phyloP scores from a whole-genome alignment of 305 asterid genomes.

The Rubia balearica region DNA sequence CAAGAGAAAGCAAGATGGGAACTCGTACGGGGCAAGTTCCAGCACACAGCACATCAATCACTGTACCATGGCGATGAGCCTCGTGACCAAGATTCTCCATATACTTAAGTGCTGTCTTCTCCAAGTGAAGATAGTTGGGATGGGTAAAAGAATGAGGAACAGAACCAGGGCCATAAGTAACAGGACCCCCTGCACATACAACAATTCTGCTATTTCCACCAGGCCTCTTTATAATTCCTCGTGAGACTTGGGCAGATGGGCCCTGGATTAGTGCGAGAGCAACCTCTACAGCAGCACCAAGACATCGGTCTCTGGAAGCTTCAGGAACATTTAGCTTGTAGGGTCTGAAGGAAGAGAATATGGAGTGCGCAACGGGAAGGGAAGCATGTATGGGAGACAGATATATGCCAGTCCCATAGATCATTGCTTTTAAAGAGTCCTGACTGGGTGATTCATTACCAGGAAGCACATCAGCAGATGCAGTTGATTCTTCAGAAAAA shows the following conservation, averaged over 20 bases:
- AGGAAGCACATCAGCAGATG: conserved; percentile 85
- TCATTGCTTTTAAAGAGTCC: conserved; percentile 72
- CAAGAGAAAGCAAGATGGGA: conserved; percentile 75
- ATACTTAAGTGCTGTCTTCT: conserved; percentile 70
- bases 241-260: conserved; percentile 80
- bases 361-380: conserved; percentile 77
- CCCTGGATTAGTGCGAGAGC: conserved; percentile 85
- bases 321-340: conserved; percentile 64
- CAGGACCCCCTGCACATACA: conserved; percentile 88
- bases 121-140: conserved; percentile 78
- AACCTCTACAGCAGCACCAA: conserved; percentile 89
- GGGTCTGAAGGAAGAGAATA: conserved; percentile 72
- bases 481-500: conserved; percentile 78
- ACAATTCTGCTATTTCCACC: conserved; percentile 89
- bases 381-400: conserved; percentile 79
- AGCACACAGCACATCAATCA: conserved; percentile 80
- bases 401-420: conserved; percentile 90
- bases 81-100: conserved; percentile 76
- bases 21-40: conserved; percentile 91
- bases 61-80: conserved; percentile 62
- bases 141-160: conserved; percentile 74
- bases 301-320: conserved; percentile 84
- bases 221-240: conserved; percentile 71
- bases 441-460: conserved; percentile 67
- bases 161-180: conserved; percentile 86